Conservation (phyloP, 139 green algal genomes). For the Pseudopediastrum boryanum region DNA sequence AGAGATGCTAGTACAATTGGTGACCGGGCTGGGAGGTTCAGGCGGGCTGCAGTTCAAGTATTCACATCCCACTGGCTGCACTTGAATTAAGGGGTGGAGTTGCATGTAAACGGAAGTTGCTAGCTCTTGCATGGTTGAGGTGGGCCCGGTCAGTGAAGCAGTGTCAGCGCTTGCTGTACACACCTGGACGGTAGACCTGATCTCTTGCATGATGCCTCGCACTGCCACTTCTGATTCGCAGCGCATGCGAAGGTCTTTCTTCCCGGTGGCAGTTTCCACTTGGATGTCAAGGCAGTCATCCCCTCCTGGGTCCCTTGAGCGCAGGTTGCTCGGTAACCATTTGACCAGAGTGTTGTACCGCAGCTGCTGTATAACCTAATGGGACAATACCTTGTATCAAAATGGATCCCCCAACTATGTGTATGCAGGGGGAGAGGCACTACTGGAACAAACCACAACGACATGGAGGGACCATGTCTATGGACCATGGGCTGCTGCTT, state of each 20-base stretch:
- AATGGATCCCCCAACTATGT: neutral
- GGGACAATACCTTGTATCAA: constrained; percentile 8
- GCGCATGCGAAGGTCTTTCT: constrained; percentile 64
- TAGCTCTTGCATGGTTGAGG: too few relatives aligned
- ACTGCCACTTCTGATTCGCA: constrained; percentile 40
- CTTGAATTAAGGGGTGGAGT: too few relatives aligned
- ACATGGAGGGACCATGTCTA: neutral
- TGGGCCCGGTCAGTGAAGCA: neutral
- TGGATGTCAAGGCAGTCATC: constrained; percentile 64
- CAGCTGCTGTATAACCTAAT: constrained; percentile 61
- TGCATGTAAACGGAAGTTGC: too few relatives aligned
- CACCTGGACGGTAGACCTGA: constrained; percentile 56
- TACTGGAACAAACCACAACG: neutral
- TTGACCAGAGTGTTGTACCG: constrained; percentile 66
- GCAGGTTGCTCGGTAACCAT: constrained; percentile 64
- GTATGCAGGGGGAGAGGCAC: too few relatives aligned
- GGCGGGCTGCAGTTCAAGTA: too few relatives aligned
- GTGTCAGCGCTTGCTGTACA: neutral
- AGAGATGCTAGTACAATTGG: too few relatives aligned
- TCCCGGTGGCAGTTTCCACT: constrained; percentile 61
- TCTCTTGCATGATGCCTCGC: constrained; percentile 49
- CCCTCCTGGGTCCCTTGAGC: constrained; percentile 54
- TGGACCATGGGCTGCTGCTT: neutral
- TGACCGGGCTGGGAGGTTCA: too few relatives aligned
- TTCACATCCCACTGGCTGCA: too few relatives aligned